Base-by-base conservation (phyloP, 179 eudicot species). In the Actinidia arguta region DNA sequence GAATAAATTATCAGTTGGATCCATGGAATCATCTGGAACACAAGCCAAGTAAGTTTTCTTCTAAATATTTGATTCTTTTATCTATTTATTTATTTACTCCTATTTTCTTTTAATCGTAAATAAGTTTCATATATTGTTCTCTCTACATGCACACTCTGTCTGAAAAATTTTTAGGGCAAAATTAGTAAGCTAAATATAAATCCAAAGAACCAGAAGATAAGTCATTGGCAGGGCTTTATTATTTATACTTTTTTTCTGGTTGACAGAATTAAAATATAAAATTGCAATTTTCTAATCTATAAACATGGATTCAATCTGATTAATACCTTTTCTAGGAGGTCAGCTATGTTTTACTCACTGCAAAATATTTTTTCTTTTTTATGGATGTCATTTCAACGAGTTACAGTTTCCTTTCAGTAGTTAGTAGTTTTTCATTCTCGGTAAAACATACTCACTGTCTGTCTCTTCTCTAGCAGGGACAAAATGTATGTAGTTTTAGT, bases 401-500 rank as follows among this genome's bases (percentile, higher is more conserved):
- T 48, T 63, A 39, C 31, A 55, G 39, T 77, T 59, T 61, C 50
- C 69, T 46, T 61, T 61, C n/a, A 59, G 6, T n/a, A 58, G 54
- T 8, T 31, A 14, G 16, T 22, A 20, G 1, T 8, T 78, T 1
- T 66, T 46, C 50, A 13, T 16, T 5, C 11, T 12, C 39, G 16
- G 46, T 8, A 50, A 25, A 80, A 25, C n/a, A 24, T 56, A 16
- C 63, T 76, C 13, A 80, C 8, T 78, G 50, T 55, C 46, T 68
- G 61, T 78, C 62, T 72, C 62, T 61, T 68, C 24, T 80, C 63
- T 36, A 8, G 0, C 73, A 92, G 97, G 84, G 88, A 84, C 80
- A 85, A 85, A 74, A 56, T 27, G 16, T 88, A 81, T 83, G 95
- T 90, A 58, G 97, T 90, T 73, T 85, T 93, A 50, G 92, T 96